Conservation (phyloP, 441 rosid species). For the Adansonia gregorii region DNA sequence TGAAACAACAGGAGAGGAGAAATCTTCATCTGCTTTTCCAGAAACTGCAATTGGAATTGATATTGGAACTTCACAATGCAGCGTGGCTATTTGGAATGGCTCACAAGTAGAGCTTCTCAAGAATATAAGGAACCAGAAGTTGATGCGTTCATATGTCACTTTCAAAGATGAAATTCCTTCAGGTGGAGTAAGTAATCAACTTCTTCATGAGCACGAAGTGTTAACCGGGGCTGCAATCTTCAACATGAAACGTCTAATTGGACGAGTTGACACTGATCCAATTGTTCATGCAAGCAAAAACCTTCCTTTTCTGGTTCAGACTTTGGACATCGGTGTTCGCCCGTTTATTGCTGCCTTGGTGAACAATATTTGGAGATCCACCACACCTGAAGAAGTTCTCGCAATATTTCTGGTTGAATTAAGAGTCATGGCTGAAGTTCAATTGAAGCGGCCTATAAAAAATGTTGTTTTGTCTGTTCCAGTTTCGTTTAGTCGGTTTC, state of each 20-base stretch:
- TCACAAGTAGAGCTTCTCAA: conserved; percentile 76
- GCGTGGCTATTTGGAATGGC: conserved; percentile 84
- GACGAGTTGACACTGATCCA: conserved; percentile 84
- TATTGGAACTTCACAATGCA: conserved; percentile 87
- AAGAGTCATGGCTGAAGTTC: conserved; percentile 72
- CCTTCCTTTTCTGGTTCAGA: conserved; percentile 84
- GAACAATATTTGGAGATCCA: conserved; percentile 83
- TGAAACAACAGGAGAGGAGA: conserved; percentile 77
- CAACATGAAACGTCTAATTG: conserved; percentile 89
- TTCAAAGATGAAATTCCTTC: conserved; percentile 74
- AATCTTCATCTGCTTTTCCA: conserved; percentile 58
- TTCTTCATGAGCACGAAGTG: conserved; percentile 72
- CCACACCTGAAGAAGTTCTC: conserved; percentile 86
- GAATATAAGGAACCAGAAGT: conserved; percentile 73
- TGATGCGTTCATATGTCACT: conserved; percentile 73
- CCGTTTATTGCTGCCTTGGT: conserved; percentile 81
- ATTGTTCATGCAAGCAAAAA: conserved; percentile 67
- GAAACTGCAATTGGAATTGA: conserved; percentile 85
- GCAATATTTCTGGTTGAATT: conserved; percentile 77
- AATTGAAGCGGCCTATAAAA: conserved; percentile 67
- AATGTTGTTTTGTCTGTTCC: conserved; percentile 80
- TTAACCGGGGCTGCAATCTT: conserved; percentile 79
- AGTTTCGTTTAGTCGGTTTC: conserved; percentile 79
- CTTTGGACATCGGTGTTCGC: conserved; percentile 80
- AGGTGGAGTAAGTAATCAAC: conserved; percentile 71